Evolutionary conservation across 2,329 filamentous ascomycete species (phyloP).

Genomic region (Trematosphaeria pertusa): DNA sequence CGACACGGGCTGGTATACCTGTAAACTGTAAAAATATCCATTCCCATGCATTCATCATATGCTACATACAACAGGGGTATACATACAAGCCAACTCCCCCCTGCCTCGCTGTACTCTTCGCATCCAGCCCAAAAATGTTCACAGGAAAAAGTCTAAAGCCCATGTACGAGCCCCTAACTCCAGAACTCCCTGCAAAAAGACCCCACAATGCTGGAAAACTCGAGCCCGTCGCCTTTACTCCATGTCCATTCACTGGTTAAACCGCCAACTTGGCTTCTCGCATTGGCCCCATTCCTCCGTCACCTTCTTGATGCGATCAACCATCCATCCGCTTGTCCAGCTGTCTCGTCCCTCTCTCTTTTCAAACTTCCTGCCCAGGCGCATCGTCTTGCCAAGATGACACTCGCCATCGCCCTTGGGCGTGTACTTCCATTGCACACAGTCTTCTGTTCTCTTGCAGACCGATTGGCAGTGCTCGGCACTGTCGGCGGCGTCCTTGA

Average conservation of each 20-base stretch:
- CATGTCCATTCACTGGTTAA: slow-evolving; percentile 35
- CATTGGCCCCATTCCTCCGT: slow-evolving; percentile 35
- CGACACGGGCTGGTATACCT: too few species aligned
- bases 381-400: slow-evolving; percentile 38
- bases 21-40: too few species aligned
- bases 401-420: slow-evolving; percentile 37
- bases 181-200: too few species aligned
- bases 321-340: slow-evolving; percentile 48
- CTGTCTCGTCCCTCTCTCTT: slow-evolving; percentile 21
- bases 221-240: too few species aligned
- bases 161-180: too few species aligned
- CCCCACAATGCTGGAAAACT: too few species aligned
- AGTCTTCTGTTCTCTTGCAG: slow-evolving; percentile 39
- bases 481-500: slow-evolving; percentile 33
- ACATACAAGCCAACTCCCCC: not conserved
- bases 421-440: slow-evolving; percentile 46
- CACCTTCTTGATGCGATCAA: slow-evolving; percentile 33
- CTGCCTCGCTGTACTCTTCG: too few species aligned
- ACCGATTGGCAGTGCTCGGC: slow-evolving; percentile 32
- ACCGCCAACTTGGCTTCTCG: slow-evolving; percentile 36
- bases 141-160: too few species aligned
- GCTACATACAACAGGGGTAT: slow-evolving; percentile 1
- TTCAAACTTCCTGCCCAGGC: slow-evolving; percentile 29
- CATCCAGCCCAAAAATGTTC: not conserved
- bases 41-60: too few species aligned